phyloP scores from a whole-genome alignment of 2,329 filamentous ascomycete genomes.

The Aaosphaeria arxii region DNA sequence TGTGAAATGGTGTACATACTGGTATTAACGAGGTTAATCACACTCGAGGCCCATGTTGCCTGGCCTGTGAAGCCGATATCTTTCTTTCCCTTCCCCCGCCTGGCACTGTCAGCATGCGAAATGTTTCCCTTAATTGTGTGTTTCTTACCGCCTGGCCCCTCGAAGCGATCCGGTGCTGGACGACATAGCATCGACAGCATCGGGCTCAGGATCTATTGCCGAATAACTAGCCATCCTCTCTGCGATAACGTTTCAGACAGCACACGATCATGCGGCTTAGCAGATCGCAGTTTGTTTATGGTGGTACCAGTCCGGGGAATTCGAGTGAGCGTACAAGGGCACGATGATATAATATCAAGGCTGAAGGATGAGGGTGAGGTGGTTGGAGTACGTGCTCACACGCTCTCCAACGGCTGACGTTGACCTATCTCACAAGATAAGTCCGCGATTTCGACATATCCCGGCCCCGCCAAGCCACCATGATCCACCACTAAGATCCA shows the following conservation, averaged over 20 bases:
- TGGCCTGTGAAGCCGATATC: slow-evolving; percentile 67
- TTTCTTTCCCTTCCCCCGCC: slow-evolving; percentile 64
- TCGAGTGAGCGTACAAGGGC: no score
- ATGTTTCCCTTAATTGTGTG: neutral
- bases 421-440: neutral
- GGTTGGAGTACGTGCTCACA: neutral
- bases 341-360: no score
- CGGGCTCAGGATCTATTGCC: slow-evolving; percentile 39
- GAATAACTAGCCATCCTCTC: slow-evolving; percentile 47
- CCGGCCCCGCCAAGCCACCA: no score
- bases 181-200: slow-evolving; percentile 40
- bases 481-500: slow-evolving; percentile 1
- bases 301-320: no score
- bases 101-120: slow-evolving; percentile 28
- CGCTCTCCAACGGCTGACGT: neutral
- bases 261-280: slow-evolving; percentile 22
- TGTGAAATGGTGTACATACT: slow-evolving; percentile 55
- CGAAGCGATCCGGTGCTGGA: slow-evolving; percentile 40
- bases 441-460: no score
- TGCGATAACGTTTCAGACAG: slow-evolving; percentile 10
- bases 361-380: neutral
- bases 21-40: slow-evolving; percentile 94
- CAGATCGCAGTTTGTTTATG: no score
- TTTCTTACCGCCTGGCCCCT: slow-evolving; percentile 21
- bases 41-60: slow-evolving; percentile 85